Evolutionary conservation across 1,284 basidiomycete genomes (phyloP).

Genomic region (Pseudozyma pruni): DNA sequence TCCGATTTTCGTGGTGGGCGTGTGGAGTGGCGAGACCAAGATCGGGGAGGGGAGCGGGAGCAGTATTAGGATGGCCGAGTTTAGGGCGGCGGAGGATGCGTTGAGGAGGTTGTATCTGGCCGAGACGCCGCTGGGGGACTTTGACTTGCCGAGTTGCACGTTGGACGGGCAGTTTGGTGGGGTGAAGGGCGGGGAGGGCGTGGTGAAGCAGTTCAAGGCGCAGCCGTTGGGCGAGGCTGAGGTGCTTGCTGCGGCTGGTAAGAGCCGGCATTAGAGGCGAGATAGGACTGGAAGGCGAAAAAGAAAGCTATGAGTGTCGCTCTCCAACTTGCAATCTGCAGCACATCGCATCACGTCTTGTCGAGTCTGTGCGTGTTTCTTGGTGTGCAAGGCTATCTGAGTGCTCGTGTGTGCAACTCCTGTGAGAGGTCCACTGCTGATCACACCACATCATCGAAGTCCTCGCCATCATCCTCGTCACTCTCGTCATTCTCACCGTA

Average conservation of each 20-base stretch:
- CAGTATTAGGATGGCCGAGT: conserved; percentile 94
- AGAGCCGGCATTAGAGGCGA: conserved; percentile 22
- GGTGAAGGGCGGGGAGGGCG: background rate
- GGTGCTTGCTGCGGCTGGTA: conserved; percentile 40
- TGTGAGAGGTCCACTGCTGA: too few relatives aligned
- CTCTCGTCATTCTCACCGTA: conserved; percentile 37
- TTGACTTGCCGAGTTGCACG: conserved; percentile 67
- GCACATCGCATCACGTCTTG: background rate
- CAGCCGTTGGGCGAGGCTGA: conserved; percentile 38
- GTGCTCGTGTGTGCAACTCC: too few relatives aligned
- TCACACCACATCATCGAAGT: conserved; percentile 52
- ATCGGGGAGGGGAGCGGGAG: conserved; percentile 95
- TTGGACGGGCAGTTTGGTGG: conserved; percentile 43
- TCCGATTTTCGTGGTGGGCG: conserved; percentile 91
- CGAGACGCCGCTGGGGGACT: conserved; percentile 73
- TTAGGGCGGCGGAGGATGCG: conserved; percentile 85
- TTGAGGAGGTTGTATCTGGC: conserved; percentile 80
- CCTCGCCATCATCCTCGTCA: conserved; percentile 34
- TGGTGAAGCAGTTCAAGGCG: conserved; percentile 5
- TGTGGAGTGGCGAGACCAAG: conserved; percentile 84
- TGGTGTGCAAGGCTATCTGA: background rate
- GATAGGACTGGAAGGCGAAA: background rate
- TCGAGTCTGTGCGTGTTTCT: too few relatives aligned
- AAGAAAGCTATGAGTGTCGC: background rate
- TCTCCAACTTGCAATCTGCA: background rate